Evolutionary conservation across 129 eudicot genomes (phyloP).

Genomic region (Logfia minima): DNA sequence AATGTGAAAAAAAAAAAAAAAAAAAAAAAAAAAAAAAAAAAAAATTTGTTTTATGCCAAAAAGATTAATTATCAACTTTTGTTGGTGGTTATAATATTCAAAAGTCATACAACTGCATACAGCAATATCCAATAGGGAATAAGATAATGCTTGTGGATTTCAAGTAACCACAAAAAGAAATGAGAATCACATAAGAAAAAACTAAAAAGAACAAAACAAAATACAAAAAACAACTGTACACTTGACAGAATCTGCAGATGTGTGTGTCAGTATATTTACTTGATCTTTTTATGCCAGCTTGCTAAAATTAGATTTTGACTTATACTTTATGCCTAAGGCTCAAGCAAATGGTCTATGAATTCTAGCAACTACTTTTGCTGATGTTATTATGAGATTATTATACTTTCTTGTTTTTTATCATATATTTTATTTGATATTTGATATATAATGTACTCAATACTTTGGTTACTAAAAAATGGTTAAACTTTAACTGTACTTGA

Average conservation of each 20-base stretch:
- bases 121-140: background rate
- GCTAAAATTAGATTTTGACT: slow-evolving; percentile 4
- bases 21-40: no score
- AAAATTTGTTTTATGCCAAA: no score
- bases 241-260: slow-evolving; percentile 28
- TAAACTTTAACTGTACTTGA: no score
- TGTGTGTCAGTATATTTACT: slow-evolving; percentile 16
- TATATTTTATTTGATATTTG: no score
- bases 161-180: slow-evolving; percentile 18
- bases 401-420: no score
- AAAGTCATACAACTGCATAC: no score
- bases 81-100: no score
- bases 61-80: no score
- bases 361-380: background rate
- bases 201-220: background rate
- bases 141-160: slow-evolving; percentile 24
- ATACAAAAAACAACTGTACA: slow-evolving; percentile 11
- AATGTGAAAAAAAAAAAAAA: no score
- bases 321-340: background rate
- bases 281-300: slow-evolving; percentile 27
- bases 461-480: no score
- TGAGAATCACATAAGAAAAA: background rate
- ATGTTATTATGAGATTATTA: background rate
- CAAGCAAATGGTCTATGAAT: background rate
- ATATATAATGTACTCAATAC: no score